Base-by-base conservation (phyloP, 2,329 filamentous ascomycete genomes). In the Dactylellina drechsleri region DNA sequence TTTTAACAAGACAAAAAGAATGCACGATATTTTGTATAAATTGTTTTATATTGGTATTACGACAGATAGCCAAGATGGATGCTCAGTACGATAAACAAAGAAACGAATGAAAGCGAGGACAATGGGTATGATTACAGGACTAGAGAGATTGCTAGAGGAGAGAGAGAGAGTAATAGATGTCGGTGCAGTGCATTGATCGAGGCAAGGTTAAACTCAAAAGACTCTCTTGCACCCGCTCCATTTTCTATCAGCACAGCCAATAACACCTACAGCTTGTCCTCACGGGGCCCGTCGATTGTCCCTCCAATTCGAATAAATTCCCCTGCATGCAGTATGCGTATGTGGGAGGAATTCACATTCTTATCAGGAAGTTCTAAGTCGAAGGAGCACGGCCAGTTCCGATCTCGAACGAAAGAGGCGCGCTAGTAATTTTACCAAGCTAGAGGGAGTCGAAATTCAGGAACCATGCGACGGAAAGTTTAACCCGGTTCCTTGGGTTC, bases 311-410 rank as follows among this genome's bases (percentile, higher is more conserved):
- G 10, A 36, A 40, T 40, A 60, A 23, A 23, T 49, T 56, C 57
- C 57, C 66, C 66, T 70, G 65, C 66, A 70, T 31, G 56, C 40
- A 40, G 65, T 18, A 47, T 45, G 64, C 54, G 53, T 36, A 36
- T 36, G 16, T 28, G 43, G 64, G 64, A 67, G 65, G 56, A 68
- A 62, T 70, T 70, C 66, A 61, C 66, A 57, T 70, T 36, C 66
- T 70, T 62, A 70, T 70, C 66, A 70, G 66, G 66, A 70, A 70
- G 66, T 58, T 70, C 66, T 50, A 70, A 47, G 31, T 36, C 50
- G 45, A 68, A n/a, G 18, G 57, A 61, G 57, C 57, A 57, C 66
- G 66, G 66, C 57, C 66, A 62, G 66, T 70, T 70, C 66, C 66
- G 66, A 70, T 49, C 15, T 56, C 53, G 53, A 23, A 23, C 23